phyloP scores from a whole-genome alignment of 495 filamentous ascomycete genomes.

The Podospora pseudocomata region DNA sequence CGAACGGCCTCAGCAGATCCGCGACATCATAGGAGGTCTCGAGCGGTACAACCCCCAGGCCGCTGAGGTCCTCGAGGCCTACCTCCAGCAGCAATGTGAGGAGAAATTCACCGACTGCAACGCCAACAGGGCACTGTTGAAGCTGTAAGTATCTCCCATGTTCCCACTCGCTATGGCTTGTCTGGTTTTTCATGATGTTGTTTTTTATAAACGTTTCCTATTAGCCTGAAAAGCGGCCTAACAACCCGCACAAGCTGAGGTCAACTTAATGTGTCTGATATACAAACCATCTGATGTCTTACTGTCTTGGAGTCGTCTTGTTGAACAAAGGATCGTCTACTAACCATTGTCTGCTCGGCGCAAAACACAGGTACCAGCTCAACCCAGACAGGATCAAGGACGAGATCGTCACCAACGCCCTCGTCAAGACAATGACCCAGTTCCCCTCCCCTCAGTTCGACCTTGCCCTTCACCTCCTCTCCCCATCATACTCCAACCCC shows the following conservation, averaged over 20 bases:
- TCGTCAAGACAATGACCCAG: conserved; percentile 94
- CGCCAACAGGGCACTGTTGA: conserved; percentile 91
- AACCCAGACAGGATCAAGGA: conserved; percentile 97
- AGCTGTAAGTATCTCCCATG: conserved; percentile 71
- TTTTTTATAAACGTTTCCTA: conserved; percentile 84
- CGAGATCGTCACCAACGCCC: conserved; percentile 96
- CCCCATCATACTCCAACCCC: conserved; percentile 39
- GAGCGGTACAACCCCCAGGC: conserved; percentile 99
- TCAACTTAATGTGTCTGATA: conserved; percentile 43
- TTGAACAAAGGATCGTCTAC: neutral
- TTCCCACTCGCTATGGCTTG: conserved; percentile 8
- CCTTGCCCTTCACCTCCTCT: conserved; percentile 88
- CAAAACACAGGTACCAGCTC: conserved; percentile 82
- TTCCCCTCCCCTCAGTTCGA: conserved; percentile 96
- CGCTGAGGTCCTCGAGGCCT: conserved; percentile 88
- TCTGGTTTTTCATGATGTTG: conserved; percentile 56
- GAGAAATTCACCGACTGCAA: conserved; percentile 90
- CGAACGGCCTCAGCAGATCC: conserved; percentile 84
- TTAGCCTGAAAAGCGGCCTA: conserved; percentile 71
- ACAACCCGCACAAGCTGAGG: conserved; percentile 47
- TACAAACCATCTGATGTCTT: conserved; percentile 15
- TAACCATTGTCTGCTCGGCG: conserved; percentile 13
- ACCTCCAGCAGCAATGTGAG: conserved; percentile 93
- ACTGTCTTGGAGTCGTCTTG: neutral
- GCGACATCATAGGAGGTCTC: conserved; percentile 85